These are phyloP conservation scores for Tuber indicum DNA, from an alignment of 495 filamentous ascomycete species.

Conservation along the genomic window DNA sequence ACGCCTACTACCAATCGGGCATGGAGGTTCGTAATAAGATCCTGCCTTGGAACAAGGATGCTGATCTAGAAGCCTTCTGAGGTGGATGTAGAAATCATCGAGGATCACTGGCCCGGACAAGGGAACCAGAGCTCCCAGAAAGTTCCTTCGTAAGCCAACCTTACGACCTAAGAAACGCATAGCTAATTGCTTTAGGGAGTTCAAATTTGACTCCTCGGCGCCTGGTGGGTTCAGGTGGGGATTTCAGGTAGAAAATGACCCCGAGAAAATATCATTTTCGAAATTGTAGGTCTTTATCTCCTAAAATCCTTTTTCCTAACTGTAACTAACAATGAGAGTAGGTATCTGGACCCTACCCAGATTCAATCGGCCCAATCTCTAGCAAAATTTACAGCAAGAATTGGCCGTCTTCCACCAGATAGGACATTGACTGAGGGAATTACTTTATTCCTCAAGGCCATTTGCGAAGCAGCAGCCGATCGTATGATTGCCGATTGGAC, in stretches of 20 bases:
- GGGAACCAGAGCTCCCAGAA: neutral
- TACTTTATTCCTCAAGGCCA: neutral
- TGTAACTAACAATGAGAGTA: neutral
- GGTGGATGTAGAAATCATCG: neutral
- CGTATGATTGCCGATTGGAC: constrained; percentile 1
- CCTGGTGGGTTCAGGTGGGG: constrained; percentile 29
- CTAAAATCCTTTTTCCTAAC: neutral
- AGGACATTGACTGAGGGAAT: constrained; percentile 1
- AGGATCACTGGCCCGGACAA: neutral
- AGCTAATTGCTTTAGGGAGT: constrained; percentile 8
- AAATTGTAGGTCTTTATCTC: constrained; percentile 18
- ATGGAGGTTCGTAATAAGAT: neutral
- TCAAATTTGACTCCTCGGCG: constrained; percentile 20
- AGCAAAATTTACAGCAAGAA: neutral
- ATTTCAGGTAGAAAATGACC: constrained; percentile 23
- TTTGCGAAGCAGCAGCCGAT: neutral
- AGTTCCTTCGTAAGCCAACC: neutral
- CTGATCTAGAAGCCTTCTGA: neutral
- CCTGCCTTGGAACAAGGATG: neutral
- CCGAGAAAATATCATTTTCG: constrained; percentile 28
- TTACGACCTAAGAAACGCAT: neutral
- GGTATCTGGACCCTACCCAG: neutral
- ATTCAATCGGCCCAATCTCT: neutral
- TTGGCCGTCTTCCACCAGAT: neutral
- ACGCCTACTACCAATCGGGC: constrained; percentile 5